Conservation (phyloP, 768 basidiomycete species). For the Amanita muscaria region DNA sequence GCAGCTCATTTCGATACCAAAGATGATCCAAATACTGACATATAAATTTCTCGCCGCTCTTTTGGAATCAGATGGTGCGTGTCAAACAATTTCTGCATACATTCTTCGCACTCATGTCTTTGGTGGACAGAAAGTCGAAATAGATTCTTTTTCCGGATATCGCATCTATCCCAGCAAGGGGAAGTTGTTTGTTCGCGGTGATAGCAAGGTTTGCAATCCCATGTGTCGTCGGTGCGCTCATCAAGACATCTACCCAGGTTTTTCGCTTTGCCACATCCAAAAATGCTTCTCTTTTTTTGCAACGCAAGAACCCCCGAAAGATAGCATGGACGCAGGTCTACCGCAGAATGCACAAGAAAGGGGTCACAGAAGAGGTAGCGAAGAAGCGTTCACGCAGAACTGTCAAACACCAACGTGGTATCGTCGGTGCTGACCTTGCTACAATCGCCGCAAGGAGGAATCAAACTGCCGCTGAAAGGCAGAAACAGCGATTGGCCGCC, state of each 20-base stretch:
- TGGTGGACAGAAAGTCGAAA: constrained; percentile 82
- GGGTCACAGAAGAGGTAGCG: constrained; percentile 96
- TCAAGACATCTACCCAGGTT: constrained; percentile 41
- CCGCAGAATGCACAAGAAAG: constrained; percentile 99
- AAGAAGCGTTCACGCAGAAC: constrained; percentile 97
- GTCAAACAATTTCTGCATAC: background rate
- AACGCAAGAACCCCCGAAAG: constrained; percentile 99
- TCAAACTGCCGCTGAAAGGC: constrained; percentile 80
- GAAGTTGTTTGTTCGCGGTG: constrained; percentile 89
- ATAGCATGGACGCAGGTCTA: constrained; percentile 94
- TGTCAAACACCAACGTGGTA: constrained; percentile 96
- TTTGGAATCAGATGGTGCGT: constrained; percentile 45
- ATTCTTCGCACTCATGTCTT: constrained; percentile 13
- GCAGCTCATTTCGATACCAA: background rate
- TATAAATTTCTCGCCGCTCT: too few relatives aligned
- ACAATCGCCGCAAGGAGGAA: constrained; percentile 88
- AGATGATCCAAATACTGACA: background rate
- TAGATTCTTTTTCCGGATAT: constrained; percentile 96
- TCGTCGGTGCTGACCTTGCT: constrained; percentile 92
- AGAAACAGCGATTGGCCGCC: constrained; percentile 73
- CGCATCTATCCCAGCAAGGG: constrained; percentile 98
- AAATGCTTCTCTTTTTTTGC: constrained; percentile 93
- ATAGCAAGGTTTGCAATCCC: constrained; percentile 69
- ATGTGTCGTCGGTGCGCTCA: background rate
- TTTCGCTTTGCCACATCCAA: constrained; percentile 95